phyloP scores from a whole-genome alignment of 805 yeast genomes.

The Metschnikowia borealis region DNA sequence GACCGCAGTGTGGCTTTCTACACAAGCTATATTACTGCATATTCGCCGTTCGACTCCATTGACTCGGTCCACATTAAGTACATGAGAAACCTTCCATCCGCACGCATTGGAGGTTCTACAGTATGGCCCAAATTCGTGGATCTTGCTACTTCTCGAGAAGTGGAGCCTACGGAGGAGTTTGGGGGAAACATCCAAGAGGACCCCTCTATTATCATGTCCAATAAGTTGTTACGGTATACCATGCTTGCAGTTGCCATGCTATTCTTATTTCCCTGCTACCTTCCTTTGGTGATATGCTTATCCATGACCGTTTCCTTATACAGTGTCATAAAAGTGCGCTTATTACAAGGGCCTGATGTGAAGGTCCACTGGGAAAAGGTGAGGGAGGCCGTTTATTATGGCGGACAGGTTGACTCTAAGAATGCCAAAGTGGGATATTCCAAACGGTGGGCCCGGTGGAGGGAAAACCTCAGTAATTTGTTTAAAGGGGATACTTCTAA shows the following conservation, averaged over 20 bases:
- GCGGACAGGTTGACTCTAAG: constrained; percentile 25
- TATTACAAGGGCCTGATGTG: constrained; percentile 22
- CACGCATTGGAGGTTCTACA: constrained; percentile 32
- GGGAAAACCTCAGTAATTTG: constrained; percentile 28
- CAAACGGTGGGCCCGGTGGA: constrained; percentile 25
- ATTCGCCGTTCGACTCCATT: constrained; percentile 68
- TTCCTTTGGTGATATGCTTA: constrained; percentile 41
- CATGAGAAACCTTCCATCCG: constrained; percentile 42
- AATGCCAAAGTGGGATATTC: constrained; percentile 31
- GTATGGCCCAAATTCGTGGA: constrained; percentile 53
- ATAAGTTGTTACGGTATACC: constrained; percentile 21
- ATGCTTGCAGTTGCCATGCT: constrained; percentile 23
- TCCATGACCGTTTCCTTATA: constrained; percentile 36
- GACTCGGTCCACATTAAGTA: constrained; percentile 45
- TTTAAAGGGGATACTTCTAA: constrained; percentile 41
- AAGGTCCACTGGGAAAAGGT: constrained; percentile 34
- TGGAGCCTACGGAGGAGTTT: constrained; percentile 10
- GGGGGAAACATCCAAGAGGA: constrained; percentile 35
- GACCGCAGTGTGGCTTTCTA: constrained; percentile 88
- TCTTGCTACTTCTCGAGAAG: constrained; percentile 29
- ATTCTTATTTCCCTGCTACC: constrained; percentile 46
- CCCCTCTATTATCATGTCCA: constrained; percentile 32
- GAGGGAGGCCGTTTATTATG: constrained; percentile 29
- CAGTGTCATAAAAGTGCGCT: constrained; percentile 35
- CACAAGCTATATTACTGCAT: constrained; percentile 71